Evolutionary conservation across 1,284 basidiomycete genomes (phyloP), one percentile per base, ranked within the genome.

Genomic region (Boletus coffeatus): DNA sequence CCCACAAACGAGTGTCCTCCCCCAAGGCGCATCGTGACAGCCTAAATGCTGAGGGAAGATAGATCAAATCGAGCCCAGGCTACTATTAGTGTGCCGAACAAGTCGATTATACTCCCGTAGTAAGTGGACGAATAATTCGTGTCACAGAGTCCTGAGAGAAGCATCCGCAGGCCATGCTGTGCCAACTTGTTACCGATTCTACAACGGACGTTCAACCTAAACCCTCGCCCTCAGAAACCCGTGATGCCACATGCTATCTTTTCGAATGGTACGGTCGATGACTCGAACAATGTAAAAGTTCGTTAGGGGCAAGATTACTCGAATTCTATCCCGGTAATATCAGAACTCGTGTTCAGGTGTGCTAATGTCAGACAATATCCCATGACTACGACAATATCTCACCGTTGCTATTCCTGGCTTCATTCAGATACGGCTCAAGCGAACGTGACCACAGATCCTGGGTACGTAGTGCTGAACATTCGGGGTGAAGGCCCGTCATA

Each of bases 151-250:
- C 75, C 73, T 50, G 11, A 16, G 83, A 86, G 70, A 82, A 74
- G n/a, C 75, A 79, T 6, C 10, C 48, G 13, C 13, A 50, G 21
- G 21, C 21, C 13, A 7, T 50, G 13, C 48, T 50, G 13, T 25
- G 81, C 83, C 61, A 79, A 82, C 71, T 84, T 82, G 13, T 13
- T 50, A 8, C 61, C 7, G 7, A 21, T 50, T 50, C 48, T 50
- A 90, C 73, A 5, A 88, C 89, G 65, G 85, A 88, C n/a, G 85
- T 88, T 57, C 87, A 80, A 18, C 91, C 90, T 62, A 93, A 93
- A n/a, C 91, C 90, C 62, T 50, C 48, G 13, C 48, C 87, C 80
- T n/a, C 88, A 89, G 18, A 87, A 81, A 37, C 91, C 90, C 13
- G 90, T 92, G 68, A 92, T 87, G 64, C 84, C 13, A 50, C 6